These are phyloP conservation scores for Closterium sp. DNA, from an alignment of 139 green algal genomes.

Conservation along the genomic window DNA sequence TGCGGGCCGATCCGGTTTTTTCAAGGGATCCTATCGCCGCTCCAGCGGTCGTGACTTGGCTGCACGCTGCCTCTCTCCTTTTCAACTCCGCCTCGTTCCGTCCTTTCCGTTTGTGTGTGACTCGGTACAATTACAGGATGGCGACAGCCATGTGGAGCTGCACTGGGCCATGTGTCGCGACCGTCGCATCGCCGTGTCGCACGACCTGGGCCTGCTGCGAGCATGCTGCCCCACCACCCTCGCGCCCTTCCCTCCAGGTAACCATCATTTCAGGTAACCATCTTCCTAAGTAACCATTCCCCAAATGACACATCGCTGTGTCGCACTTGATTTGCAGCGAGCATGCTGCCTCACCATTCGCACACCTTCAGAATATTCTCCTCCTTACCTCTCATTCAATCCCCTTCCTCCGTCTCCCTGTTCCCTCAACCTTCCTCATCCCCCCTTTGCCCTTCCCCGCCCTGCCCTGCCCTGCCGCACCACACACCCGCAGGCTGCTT, in stretches of 20 bases:
- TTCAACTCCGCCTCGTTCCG: neutral
- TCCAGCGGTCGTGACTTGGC: neutral
- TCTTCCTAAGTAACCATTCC: no score
- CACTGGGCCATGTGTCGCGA: neutral
- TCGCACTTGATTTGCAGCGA: no score
- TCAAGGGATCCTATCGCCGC: no score
- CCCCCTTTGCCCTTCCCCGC: no score
- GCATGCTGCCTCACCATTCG: no score
- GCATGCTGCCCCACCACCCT: neutral
- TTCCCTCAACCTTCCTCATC: no score
- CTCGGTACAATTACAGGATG: neutral
- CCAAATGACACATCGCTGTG: no score
- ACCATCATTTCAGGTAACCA: no score
- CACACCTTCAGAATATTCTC: no score
- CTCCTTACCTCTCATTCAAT: no score
- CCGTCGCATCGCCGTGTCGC: neutral
- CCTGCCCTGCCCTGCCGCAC: neutral
- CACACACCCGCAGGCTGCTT: neutral
- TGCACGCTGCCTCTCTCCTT: neutral
- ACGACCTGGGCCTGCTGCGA: neutral
- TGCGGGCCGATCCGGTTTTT: no score
- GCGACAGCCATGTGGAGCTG: neutral
- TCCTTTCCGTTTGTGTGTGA: neutral
- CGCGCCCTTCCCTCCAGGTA: neutral
- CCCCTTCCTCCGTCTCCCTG: no score